Evolutionary conservation across 176 grass and related monocot species (phyloP), one percentile per base, ranked within the genome.

Genomic region (Zoysia pacifica): DNA sequence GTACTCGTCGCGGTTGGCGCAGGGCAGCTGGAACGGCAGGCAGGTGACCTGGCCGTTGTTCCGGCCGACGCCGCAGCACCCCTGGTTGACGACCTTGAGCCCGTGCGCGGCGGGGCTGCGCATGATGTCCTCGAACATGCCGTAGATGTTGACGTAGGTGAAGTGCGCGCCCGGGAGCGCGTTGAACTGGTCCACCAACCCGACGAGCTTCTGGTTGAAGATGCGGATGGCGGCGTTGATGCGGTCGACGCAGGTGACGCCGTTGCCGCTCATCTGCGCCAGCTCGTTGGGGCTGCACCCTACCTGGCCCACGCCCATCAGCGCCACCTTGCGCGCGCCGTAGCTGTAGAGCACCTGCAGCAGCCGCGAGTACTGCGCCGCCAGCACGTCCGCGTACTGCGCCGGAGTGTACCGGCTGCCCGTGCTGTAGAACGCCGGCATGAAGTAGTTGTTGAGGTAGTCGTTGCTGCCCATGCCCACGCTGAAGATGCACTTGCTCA

Each of bases 371-470:
- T 93, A 97, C 70, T 90, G 90, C 60, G 15, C 55, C 81, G 56
- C 46, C 53, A 97, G 91, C 73, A 43, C 83, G 54, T 94, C 92
- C 7, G 95, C 87, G 28, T 85, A 97, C 68, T 92, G 91, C 56
- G 83, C 78, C 10, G 95, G 85, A 1, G 80, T 94, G 91, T 83
- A 97, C 71, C 87, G 85, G n/a, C n/a, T 81, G 59, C 87, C 84
- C 11, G 87, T 94, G 16, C 1, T 0, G 91, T 94, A 97, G 50
- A 97, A 41, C 1, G 79, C 16, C 0, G 94, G 91, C 94, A 97
- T 97, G 94, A 97, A 97, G 86, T 97, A 94, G 85, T 97, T 97
- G 87, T 97, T 97, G 74, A 97, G 88, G 75, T 97, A 97, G 76
- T 97, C 94, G 51, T 97, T 97, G 89, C 91, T 94, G 70, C 94